phyloP scores from a whole-genome alignment of 148 eudicot genomes.

The Mesembryanthemum crystallinum region DNA sequence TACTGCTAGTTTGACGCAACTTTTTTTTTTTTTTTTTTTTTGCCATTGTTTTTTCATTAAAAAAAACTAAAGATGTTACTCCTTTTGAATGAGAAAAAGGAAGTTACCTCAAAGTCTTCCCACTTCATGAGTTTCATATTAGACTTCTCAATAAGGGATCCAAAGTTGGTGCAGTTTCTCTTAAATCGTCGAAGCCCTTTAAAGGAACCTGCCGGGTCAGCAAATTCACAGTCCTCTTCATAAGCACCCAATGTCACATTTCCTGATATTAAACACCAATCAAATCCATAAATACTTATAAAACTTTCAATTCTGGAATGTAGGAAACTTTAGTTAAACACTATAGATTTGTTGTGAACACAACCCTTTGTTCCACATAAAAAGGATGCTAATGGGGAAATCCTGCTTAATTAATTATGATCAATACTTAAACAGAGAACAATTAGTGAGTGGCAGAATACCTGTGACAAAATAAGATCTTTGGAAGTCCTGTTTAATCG shows the following conservation, averaged over 20 bases:
- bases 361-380: too few species aligned
- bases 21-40: too few species aligned
- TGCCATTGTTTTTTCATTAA: too few species aligned
- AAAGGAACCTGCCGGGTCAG: slow-evolving; percentile 98
- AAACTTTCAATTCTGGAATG: too few species aligned
- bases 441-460: slow-evolving; percentile 15
- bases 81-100: background rate
- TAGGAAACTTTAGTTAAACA: too few species aligned
- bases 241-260: slow-evolving; percentile 77
- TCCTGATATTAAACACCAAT: slow-evolving; percentile 35
- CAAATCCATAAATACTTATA: too few species aligned
- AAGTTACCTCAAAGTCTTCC: slow-evolving; percentile 81
- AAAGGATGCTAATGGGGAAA: too few species aligned
- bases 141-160: slow-evolving; percentile 66
- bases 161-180: slow-evolving; percentile 92
- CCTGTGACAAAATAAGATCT: slow-evolving; percentile 95
- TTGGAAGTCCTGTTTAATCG: slow-evolving; percentile 73
- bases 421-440: too few species aligned
- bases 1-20: too few species aligned
- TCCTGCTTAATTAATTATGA: background rate
- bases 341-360: too few species aligned
- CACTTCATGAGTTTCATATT: slow-evolving; percentile 92
- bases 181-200: slow-evolving; percentile 80
- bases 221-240: slow-evolving; percentile 91
- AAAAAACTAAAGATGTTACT: too few species aligned